Conservation (phyloP, 371 early-diverging fungal species). For the Actinomortierella wolfii region DNA sequence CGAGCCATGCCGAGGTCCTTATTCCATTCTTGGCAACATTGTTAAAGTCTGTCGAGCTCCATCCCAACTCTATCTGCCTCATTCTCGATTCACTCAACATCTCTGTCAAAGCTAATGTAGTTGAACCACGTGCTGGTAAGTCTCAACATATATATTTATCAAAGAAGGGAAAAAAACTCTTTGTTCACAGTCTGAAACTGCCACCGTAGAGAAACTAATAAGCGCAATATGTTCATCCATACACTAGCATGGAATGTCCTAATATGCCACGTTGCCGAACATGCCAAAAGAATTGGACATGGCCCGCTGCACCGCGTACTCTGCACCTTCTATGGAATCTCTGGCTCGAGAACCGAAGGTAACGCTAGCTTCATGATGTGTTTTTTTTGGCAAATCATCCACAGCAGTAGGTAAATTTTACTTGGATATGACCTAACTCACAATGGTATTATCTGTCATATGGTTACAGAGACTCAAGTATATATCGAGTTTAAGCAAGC, state of each 20-base stretch:
- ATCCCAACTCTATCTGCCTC: constrained; percentile 51
- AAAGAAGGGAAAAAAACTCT: too few species aligned
- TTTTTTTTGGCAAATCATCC: neutral
- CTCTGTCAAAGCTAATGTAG: constrained; percentile 52
- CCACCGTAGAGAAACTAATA: too few species aligned
- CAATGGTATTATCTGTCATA: neutral
- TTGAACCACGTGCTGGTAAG: constrained; percentile 57
- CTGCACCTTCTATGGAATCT: constrained; percentile 56
- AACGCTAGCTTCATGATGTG: constrained; percentile 1
- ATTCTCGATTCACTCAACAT: constrained; percentile 54
- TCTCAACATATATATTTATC: too few species aligned
- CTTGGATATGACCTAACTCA: too few species aligned
- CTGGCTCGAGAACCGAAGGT: constrained; percentile 59
- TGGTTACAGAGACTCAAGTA: constrained; percentile 50
- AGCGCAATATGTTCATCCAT: too few species aligned
- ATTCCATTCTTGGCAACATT: constrained; percentile 58
- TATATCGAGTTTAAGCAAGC: constrained; percentile 55
- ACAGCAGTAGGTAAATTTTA: too few species aligned
- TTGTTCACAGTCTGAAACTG: too few species aligned
- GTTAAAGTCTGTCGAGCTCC: constrained; percentile 56
- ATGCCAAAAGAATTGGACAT: constrained; percentile 40
- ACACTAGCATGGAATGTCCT: constrained; percentile 58
- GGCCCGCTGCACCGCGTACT: constrained; percentile 26
- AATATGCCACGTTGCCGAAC: constrained; percentile 54
- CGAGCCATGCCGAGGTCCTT: constrained; percentile 56